Evolutionary conservation across 495 filamentous ascomycete genomes (phyloP).

Genomic region (Neurospora sp.): DNA sequence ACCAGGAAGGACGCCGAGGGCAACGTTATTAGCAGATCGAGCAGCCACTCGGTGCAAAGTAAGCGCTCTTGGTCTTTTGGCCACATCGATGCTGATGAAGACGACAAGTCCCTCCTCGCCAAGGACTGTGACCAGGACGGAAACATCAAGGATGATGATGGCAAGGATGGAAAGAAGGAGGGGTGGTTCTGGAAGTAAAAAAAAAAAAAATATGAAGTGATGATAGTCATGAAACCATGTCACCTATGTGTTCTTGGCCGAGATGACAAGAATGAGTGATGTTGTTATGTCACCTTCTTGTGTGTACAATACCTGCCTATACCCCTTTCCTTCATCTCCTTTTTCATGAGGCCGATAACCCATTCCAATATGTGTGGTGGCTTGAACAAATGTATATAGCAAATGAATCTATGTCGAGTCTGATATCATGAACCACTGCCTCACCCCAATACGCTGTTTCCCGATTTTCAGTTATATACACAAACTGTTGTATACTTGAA

Average conservation of each 20-base stretch:
- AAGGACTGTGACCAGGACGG: not conserved
- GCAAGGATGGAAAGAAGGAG: not conserved
- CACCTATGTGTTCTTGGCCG: not conserved
- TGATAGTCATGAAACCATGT: not conserved
- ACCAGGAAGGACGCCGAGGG: not conserved
- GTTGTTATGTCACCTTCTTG: not conserved
- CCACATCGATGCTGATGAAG: not conserved
- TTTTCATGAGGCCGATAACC: not conserved
- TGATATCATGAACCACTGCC: too few species aligned
- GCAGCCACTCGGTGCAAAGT: not conserved
- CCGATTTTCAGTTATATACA: too few species aligned
- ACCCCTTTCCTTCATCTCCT: not conserved
- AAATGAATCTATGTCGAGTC: not conserved
- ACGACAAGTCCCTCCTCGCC: not conserved
- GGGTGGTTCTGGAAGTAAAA: not conserved
- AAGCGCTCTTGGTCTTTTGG: not conserved
- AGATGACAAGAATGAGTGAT: not conserved
- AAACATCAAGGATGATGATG: not conserved
- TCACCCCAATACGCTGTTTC: too few species aligned
- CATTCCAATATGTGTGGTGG: not conserved
- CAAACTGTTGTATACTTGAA: too few species aligned
- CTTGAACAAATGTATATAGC: not conserved
- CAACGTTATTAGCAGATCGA: not conserved
- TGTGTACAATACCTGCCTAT: not conserved
- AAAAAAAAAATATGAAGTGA: not conserved